Evolutionary conservation across 495 filamentous ascomycete genomes (phyloP).

Genomic region (Aspergillus haitiensis): DNA sequence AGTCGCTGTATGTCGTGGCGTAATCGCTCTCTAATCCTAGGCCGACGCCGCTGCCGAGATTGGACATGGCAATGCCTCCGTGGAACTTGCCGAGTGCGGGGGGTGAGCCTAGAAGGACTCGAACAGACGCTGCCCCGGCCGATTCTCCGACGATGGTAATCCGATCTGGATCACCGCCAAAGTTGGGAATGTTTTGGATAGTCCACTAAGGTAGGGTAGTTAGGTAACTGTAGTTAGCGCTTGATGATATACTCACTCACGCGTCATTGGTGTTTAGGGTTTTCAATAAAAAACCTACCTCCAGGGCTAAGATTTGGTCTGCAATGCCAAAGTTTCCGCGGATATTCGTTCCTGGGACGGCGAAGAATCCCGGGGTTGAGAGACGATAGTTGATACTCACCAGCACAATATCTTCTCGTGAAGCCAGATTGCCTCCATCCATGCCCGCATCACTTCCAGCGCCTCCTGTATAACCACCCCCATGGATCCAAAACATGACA

Average conservation of each 20-base stretch:
- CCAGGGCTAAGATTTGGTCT: conserved; percentile 38
- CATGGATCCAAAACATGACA: conserved; percentile 46
- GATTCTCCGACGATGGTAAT: conserved; percentile 27
- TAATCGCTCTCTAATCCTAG: conserved; percentile 37
- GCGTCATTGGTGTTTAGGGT: no score
- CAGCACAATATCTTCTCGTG: conserved; percentile 45
- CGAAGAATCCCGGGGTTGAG: conserved; percentile 40
- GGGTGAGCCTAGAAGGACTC: conserved; percentile 19
- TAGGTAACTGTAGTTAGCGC: background rate
- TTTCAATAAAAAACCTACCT: conserved; percentile 25
- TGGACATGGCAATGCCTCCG: conserved; percentile 43
- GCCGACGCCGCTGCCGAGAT: conserved; percentile 38
- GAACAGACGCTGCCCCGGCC: conserved; percentile 27
- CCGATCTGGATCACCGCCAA: conserved; percentile 35
- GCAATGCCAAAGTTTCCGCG: conserved; percentile 37
- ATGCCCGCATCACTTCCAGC: conserved; percentile 32
- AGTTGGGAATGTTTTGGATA: conserved; percentile 33
- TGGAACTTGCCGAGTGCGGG: conserved; percentile 40
- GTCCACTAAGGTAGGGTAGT: conserved; percentile 28
- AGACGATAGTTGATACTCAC: conserved; percentile 44
- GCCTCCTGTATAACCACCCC: conserved; percentile 42
- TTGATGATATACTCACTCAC: no score
- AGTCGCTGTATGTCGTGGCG: conserved; percentile 43
- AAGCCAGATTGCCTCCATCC: conserved; percentile 40
- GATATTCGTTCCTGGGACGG: conserved; percentile 24